Conservation (phyloP, 2,329 filamentous ascomycete species). For the Didymella pomorum region DNA sequence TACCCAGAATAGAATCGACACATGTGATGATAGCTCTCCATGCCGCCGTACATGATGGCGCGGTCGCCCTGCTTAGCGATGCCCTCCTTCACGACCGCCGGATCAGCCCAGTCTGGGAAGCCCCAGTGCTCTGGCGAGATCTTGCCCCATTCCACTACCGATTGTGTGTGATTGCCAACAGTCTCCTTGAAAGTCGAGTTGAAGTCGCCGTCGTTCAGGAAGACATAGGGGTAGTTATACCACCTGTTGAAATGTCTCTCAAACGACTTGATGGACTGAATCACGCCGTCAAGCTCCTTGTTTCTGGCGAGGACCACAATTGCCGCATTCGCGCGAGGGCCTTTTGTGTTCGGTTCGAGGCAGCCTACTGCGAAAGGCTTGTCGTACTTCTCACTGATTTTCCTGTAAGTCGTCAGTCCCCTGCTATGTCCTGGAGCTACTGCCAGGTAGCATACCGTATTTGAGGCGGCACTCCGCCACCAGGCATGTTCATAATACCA, state of each 20-base stretch:
- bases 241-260: constrained; percentile 99
- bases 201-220: constrained; percentile 97
- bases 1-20: constrained; percentile 98
- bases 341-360: constrained; percentile 75
- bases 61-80: constrained; percentile 96
- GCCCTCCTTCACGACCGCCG: constrained; percentile 91
- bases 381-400: constrained; percentile 97
- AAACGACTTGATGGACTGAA: constrained; percentile 96
- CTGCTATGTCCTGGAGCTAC: neutral
- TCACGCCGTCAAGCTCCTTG: constrained; percentile 93
- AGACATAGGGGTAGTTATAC: constrained; percentile 98
- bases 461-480: constrained; percentile 83
- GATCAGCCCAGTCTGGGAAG: constrained; percentile 94
- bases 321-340: constrained; percentile 87
- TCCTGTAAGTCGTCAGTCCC: constrained; percentile 62
- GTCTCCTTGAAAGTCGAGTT: constrained; percentile 91
- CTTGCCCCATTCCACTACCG: constrained; percentile 88
- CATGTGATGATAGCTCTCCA: constrained; percentile 99
- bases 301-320: constrained; percentile 96
- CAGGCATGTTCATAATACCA: constrained; percentile 84
- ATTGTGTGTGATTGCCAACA: constrained; percentile 88
- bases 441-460: constrained; percentile 74
- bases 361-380: constrained; percentile 96
- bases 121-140: constrained; percentile 94
- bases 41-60: constrained; percentile 98